These are phyloP conservation scores for Pythium phragmiticola DNA, from an alignment of 352 stramenopile species.

Conservation along the genomic window DNA sequence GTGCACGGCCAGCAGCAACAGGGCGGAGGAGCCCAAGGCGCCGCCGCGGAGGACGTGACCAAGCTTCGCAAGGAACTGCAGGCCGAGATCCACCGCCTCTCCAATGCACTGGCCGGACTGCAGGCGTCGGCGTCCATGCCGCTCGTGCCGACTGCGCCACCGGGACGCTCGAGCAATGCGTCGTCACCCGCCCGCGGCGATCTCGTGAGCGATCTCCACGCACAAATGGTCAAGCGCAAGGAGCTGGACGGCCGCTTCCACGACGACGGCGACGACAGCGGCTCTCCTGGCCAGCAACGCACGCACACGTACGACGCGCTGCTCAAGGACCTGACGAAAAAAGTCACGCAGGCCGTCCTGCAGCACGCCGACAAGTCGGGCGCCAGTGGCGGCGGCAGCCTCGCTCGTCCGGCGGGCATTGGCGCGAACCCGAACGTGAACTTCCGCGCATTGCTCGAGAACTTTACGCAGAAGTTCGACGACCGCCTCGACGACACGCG, in stretches of 20 bases:
- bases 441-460: conserved; percentile 66
- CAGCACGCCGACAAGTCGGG: conserved; percentile 44
- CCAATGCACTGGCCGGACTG: conserved; percentile 27
- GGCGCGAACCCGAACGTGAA: conserved; percentile 55
- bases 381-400: conserved; percentile 13
- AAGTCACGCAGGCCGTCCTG: conserved; percentile 57
- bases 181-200: conserved; percentile 24
- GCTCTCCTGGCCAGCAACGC: conserved; percentile 29
- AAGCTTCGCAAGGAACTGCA: conserved; percentile 54
- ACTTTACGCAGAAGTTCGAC: conserved; percentile 74
- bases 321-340: conserved; percentile 78
- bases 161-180: not conserved
- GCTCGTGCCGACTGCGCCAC: conserved; percentile 10
- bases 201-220: conserved; percentile 51
- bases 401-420: conserved; percentile 23
- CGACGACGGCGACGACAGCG: conserved; percentile 28
- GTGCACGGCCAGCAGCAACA: conserved; percentile 23
- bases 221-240: conserved; percentile 47
- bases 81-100: conserved; percentile 51
- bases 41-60: conserved; percentile 35
- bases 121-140: conserved; percentile 12
- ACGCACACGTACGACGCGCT: conserved; percentile 66
- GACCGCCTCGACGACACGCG: conserved; percentile 61
- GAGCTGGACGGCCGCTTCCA: conserved; percentile 51
- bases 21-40: not conserved